Conservation (phyloP, 2,329 filamentous ascomycete genomes). For the Eurotiales sp. region DNA sequence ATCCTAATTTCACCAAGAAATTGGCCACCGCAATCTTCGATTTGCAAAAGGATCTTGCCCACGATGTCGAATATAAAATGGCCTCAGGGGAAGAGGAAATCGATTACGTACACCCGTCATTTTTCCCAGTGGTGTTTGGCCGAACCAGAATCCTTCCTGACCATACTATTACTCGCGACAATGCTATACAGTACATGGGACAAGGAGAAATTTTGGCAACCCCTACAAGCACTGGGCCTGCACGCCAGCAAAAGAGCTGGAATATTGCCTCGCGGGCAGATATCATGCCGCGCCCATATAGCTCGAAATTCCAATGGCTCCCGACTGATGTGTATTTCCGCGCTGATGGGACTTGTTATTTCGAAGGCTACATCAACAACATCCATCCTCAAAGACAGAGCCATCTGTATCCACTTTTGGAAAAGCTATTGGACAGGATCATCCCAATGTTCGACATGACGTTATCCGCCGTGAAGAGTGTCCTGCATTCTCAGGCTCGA, state of each 20-base stretch:
- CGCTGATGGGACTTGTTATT: conserved; percentile 24
- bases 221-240: conserved; percentile 28
- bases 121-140: conserved; percentile 54
- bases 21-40: conserved; percentile 43
- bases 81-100: conserved; percentile 45
- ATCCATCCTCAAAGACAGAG: conserved; percentile 36
- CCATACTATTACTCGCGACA: conserved; percentile 23
- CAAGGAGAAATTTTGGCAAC: conserved; percentile 23
- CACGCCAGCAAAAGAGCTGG: conserved; percentile 29
- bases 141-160: conserved; percentile 27
- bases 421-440: conserved; percentile 30
- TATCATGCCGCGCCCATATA: conserved; percentile 27
- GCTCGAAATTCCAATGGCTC: conserved; percentile 44
- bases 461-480: conserved; percentile 29
- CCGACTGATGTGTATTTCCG: conserved; percentile 37
- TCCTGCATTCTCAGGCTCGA: conserved; percentile 29
- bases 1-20: conserved; percentile 33
- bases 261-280: conserved; percentile 26
- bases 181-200: conserved; percentile 22
- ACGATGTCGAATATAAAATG: conserved; percentile 52
- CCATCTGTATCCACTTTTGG: conserved; percentile 36
- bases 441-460: conserved; percentile 26
- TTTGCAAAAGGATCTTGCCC: conserved; percentile 51
- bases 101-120: conserved; percentile 61
- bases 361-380: conserved; percentile 46